Base-by-base conservation (phyloP, 441 rosid genomes). In the Populus trichocarpa region DNA sequence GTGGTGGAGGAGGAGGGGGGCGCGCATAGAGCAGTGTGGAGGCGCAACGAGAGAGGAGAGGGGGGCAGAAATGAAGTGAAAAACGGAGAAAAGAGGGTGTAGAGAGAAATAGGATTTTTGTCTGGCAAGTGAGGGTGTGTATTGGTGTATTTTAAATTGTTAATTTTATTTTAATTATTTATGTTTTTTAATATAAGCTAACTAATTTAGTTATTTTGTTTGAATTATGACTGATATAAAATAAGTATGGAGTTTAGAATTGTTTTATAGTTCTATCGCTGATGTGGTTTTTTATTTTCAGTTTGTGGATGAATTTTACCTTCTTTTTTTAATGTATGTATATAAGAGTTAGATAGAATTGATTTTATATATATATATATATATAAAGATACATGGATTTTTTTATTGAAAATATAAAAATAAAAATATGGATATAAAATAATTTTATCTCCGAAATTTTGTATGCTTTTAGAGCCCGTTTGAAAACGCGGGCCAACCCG, bases 1-100 rank as follows among this genome's bases (percentile, higher is more conserved):
- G 63, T 20, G 71, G 22, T 13, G 83, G 70, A 46, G 20, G 57
- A 14, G 2, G 57, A 4, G 57, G 57, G 72, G 86, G 85, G 69
- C 81, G 79, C 77, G 86, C 88, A 83, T 80, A 77, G 77, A 50
- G 3, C 20, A 50, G 57, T 50, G 18, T 50, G 57, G 57, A 50
- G 57, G 57, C 57, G 57, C 57, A 80, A 69, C 59, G 68, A 36
- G 40, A 75, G 68, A 36, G 70, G 50, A 23, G 57, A 14, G 20
- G 57, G 57, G 20, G 20, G 0, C 16, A 59, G 53, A 10, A 36
- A 18, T 23, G 33, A 14, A 57, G 59, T 61, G 42, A 40, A 30
- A 36, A 28, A 75, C 57, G 57, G 28, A 72, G 10, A 73, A 38
- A 38, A 65, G 53, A 61, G 57, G 72, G n/a, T 50, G 57, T 5